Evolutionary conservation across 163 green algal species (phyloP).

Genomic region (Scenedesmus sp.): DNA sequence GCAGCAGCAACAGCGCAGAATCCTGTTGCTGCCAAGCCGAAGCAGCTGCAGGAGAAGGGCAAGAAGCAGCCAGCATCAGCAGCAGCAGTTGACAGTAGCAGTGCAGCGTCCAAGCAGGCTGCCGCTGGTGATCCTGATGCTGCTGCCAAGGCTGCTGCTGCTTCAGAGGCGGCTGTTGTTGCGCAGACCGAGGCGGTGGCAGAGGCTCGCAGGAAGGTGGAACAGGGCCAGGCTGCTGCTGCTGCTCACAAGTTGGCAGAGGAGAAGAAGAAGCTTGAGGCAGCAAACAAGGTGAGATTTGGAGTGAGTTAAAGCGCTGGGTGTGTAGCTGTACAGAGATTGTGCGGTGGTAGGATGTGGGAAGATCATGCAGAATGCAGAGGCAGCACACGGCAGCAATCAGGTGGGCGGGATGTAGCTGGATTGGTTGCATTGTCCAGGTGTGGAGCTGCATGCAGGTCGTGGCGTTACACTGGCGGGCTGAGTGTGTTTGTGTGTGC

Average conservation of each 20-base stretch:
- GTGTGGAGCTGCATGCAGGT: no score
- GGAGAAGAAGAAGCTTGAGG: not conserved
- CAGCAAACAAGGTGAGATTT: not conserved
- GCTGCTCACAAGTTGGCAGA: not conserved
- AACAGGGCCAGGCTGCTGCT: not conserved
- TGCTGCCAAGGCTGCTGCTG: not conserved
- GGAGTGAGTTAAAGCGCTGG: no score
- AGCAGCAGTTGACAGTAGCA: not conserved
- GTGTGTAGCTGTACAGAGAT: no score
- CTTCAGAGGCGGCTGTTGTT: not conserved
- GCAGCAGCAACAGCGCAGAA: not conserved
- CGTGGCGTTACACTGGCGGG: not conserved
- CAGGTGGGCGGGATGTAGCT: no score
- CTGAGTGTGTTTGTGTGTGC: no score
- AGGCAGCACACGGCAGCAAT: no score
- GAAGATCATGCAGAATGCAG: no score
- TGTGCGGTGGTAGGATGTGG: no score
- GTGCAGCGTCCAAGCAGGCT: not conserved
- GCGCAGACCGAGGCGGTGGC: no score
- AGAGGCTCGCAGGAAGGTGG: not conserved
- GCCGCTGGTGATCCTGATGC: slow-evolving; percentile 21
- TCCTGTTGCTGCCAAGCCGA: not conserved
- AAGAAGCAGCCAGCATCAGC: not conserved
- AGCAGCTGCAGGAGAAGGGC: not conserved
- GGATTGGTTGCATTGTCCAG: no score